Percentiles rank a stretch among this genome's conserved stretches.
These are phyloP conservation scores for Colletotrichum gloeosporioides DNA, from an alignment of 2,329 filamentous ascomycete genomes.

Conservation along the genomic window DNA sequence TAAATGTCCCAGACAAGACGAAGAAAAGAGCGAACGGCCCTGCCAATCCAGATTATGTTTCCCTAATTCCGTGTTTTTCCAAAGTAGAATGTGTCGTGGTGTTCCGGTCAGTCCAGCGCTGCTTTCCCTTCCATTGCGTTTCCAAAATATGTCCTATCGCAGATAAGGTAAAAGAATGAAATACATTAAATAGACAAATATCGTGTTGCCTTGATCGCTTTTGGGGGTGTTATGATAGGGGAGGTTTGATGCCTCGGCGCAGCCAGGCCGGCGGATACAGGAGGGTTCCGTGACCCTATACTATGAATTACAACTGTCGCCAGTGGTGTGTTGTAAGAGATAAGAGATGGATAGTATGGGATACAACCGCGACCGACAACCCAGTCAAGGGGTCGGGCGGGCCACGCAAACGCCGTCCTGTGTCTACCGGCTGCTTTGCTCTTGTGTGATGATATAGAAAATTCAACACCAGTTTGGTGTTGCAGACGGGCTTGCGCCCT, in stretches of 20 bases:
- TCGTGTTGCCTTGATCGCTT: neutral
- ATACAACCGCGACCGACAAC: neutral
- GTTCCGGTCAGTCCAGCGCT: slow-evolving; percentile 4
- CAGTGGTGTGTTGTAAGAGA: neutral
- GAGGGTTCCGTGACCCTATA: neutral
- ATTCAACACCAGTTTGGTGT: neutral
- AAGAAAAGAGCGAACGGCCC: slow-evolving; percentile 1
- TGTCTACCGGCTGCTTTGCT: slow-evolving; percentile 11
- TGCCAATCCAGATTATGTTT: slow-evolving; percentile 13
- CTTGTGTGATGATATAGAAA: neutral
- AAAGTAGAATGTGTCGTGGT: neutral
- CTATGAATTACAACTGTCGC: slow-evolving; percentile 3
- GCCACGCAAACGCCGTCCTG: slow-evolving; percentile 6
- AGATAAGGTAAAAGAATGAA: neutral
- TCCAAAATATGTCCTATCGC: neutral
- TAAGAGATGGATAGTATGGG: neutral
- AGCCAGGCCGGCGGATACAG: slow-evolving; percentile 1
- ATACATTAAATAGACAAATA: neutral
- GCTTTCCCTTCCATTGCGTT: neutral
- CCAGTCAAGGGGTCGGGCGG: neutral
- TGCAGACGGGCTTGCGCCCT: slow-evolving; percentile 16
- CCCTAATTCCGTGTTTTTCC: neutral
- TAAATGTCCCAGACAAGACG: neutral
- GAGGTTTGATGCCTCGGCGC: neutral
- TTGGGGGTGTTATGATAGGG: neutral